phyloP scores from a whole-genome alignment of 73 alveolate genomes.

The Tetrahymena thermophila region DNA sequence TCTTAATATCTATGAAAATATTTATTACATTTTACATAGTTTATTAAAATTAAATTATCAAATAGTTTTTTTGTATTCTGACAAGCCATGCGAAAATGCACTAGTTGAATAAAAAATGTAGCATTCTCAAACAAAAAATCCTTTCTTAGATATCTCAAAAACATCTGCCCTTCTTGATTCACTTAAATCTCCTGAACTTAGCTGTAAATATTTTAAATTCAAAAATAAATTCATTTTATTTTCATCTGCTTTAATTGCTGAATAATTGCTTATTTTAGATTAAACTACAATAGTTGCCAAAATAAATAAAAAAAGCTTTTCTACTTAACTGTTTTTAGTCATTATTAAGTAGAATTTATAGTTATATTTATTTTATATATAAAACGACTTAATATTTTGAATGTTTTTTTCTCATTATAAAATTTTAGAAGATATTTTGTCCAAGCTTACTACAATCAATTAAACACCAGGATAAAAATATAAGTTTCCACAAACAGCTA shows the following conservation, averaged over 20 bases:
- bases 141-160: neutral
- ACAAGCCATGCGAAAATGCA: slow-evolving; percentile 21
- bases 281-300: too few relatives aligned
- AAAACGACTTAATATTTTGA: neutral
- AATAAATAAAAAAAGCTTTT: slow-evolving; percentile 17
- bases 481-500: slow-evolving; percentile 32
- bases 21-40: neutral
- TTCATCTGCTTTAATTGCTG: neutral
- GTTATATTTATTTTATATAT: too few relatives aligned
- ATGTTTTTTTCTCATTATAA: neutral
- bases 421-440: slow-evolving; percentile 16
- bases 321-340: neutral
- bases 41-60: too few relatives aligned
- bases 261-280: too few relatives aligned
- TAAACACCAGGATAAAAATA: slow-evolving; percentile 37
- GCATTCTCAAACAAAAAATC: neutral
- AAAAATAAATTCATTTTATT: neutral
- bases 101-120: slow-evolving; percentile 24
- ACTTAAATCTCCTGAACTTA: neutral
- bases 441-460: slow-evolving; percentile 26
- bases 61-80: slow-evolving; percentile 17
- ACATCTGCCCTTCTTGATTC: neutral
- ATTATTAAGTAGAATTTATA: neutral
- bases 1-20: neutral
- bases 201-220: neutral